Conservation (phyloP, 2,329 filamentous ascomycete species). For the Diaporthe nobilis region DNA sequence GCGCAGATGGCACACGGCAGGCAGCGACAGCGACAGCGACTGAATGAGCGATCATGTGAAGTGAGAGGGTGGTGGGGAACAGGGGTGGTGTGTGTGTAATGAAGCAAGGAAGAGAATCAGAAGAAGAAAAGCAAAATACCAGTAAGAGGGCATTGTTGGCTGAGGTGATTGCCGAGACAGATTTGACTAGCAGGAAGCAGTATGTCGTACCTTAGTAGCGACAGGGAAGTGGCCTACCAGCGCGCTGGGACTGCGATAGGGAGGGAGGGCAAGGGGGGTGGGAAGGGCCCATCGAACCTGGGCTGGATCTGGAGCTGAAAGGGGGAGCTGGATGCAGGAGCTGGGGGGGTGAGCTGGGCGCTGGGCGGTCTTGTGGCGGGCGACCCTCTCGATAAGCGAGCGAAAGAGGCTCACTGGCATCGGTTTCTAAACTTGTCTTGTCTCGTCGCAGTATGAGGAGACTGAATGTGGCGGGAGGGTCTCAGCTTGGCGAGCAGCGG, state of each 20-base stretch:
- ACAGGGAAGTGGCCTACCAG: constrained; percentile 36
- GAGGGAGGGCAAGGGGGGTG: not conserved
- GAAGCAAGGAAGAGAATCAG: constrained; percentile 3
- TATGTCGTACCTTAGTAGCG: constrained; percentile 23
- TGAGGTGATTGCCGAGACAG: constrained; percentile 29
- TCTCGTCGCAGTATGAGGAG: constrained; percentile 18
- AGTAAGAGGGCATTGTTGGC: constrained; percentile 23
- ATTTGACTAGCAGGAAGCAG: constrained; percentile 10
- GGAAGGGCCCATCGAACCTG: not conserved
- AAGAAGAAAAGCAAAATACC: not conserved
- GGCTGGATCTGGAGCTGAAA: constrained; percentile 21
- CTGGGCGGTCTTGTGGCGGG: constrained; percentile 17
- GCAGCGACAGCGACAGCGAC: not conserved
- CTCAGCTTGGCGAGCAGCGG: constrained; percentile 30
- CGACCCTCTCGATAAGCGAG: constrained; percentile 21
- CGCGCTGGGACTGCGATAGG: constrained; percentile 14
- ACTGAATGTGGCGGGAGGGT: constrained; percentile 8
- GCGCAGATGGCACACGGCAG: constrained; percentile 15
- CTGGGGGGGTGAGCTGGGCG: not conserved
- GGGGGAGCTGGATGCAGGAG: not conserved
- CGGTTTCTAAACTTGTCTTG: constrained; percentile 27
- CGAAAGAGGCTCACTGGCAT: constrained; percentile 22
- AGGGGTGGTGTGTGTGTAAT: constrained; percentile 17
- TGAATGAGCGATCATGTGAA: not conserved
- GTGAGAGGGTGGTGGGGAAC: constrained; percentile 2